These are phyloP conservation scores for Cladobotryum mycophilum DNA, from an alignment of 2,329 filamentous ascomycete species.

Conservation along the genomic window DNA sequence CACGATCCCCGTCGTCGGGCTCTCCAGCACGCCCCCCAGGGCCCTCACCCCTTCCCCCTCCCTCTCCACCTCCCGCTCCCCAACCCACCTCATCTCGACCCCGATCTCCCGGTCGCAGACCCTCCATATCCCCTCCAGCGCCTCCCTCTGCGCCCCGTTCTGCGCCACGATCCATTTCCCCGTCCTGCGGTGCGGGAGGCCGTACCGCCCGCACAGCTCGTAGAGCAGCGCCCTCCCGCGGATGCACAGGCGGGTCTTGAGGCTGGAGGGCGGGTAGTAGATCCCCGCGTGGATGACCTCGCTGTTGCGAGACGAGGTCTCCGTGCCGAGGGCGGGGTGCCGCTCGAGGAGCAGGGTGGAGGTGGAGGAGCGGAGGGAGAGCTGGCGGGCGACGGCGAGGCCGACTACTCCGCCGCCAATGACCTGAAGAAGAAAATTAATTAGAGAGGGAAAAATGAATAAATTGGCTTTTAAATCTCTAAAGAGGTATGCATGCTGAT, in stretches of 20 bases:
- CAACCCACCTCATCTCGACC: slow-evolving; percentile 69
- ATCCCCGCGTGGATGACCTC: slow-evolving; percentile 96
- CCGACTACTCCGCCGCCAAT: slow-evolving; percentile 65
- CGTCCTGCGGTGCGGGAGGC: slow-evolving; percentile 65
- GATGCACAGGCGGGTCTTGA: slow-evolving; percentile 83
- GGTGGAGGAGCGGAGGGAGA: slow-evolving; percentile 53
- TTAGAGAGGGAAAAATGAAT: neutral
- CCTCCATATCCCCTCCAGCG: slow-evolving; percentile 46
- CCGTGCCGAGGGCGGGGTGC: slow-evolving; percentile 67
- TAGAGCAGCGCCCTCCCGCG: slow-evolving; percentile 73
- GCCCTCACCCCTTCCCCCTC: slow-evolving; percentile 73
- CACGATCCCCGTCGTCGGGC: slow-evolving; percentile 80
- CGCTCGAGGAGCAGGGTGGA: slow-evolving; percentile 77
- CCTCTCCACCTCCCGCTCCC: slow-evolving; percentile 50
- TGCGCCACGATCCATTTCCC: slow-evolving; percentile 97
- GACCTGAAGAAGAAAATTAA: slow-evolving; percentile 30
- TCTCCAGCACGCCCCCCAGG: slow-evolving; percentile 69
- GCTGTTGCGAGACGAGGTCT: slow-evolving; percentile 85
- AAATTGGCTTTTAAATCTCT: neutral
- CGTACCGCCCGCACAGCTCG: slow-evolving; percentile 60
- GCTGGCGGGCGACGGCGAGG: slow-evolving; percentile 67
- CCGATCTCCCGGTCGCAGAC: slow-evolving; percentile 34
- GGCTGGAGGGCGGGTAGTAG: slow-evolving; percentile 70
- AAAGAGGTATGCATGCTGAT: neutral
- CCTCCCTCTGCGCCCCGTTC: slow-evolving; percentile 60